These are phyloP conservation scores for Euphorbia celastroides DNA, from an alignment of 441 rosid species.

Conservation along the genomic window DNA sequence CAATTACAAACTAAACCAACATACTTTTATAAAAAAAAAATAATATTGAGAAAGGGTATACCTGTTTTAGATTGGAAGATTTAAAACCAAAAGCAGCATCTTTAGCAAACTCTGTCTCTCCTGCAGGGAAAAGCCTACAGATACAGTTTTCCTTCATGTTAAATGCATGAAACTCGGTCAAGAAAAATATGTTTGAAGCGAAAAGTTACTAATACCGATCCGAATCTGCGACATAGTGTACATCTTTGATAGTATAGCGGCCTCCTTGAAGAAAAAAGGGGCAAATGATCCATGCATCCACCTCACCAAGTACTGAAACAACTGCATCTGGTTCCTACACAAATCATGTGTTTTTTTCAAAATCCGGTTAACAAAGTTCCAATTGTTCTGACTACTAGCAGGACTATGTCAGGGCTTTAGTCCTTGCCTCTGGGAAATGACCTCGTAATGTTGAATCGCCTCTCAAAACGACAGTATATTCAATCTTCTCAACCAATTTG, in stretches of 20 bases:
- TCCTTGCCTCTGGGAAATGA: slow-evolving; percentile 93
- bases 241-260: slow-evolving; percentile 79
- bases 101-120: slow-evolving; percentile 94
- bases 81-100: slow-evolving; percentile 91
- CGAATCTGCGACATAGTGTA: slow-evolving; percentile 92
- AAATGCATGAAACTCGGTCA: not conserved
- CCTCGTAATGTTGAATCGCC: slow-evolving; percentile 99
- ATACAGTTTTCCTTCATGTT: slow-evolving; percentile 15
- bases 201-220: slow-evolving; percentile 45
- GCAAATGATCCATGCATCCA: slow-evolving; percentile 96
- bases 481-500: slow-evolving; percentile 48
- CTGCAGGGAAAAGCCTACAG: slow-evolving; percentile 86
- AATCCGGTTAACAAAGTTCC: not conserved
- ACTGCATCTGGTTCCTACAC: slow-evolving; percentile 90
- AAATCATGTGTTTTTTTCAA: slow-evolving; percentile 21
- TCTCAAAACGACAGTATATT: slow-evolving; percentile 82
- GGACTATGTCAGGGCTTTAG: slow-evolving; percentile 10
- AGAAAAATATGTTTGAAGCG: slow-evolving; percentile 13
- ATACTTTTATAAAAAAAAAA: not conserved
- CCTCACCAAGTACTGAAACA: slow-evolving; percentile 79
- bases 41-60: slow-evolving; percentile 24
- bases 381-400: slow-evolving; percentile 7
- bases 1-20: slow-evolving; percentile 14
- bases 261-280: slow-evolving; percentile 99
- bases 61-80: slow-evolving; percentile 90